These are phyloP conservation scores for Pichia sp. DNA, from an alignment of 1,139 yeast species.

Conservation along the genomic window DNA sequence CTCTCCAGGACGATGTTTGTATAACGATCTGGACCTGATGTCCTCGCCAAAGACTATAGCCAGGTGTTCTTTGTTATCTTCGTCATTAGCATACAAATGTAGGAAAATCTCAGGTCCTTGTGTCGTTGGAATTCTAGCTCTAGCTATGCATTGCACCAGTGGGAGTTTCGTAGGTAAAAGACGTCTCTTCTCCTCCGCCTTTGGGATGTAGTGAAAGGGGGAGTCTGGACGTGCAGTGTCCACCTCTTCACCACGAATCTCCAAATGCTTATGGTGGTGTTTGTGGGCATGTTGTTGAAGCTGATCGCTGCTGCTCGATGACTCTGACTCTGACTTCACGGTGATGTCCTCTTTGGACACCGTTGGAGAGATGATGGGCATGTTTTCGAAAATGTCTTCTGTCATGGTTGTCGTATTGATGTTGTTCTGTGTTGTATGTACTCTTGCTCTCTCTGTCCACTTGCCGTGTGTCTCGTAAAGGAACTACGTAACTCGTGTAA, in stretches of 20 bases:
- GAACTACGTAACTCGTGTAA: no score
- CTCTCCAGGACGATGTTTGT: slow-evolving; percentile 50
- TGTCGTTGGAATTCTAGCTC: slow-evolving; percentile 93
- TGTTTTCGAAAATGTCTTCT: slow-evolving; percentile 24
- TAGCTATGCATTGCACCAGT: slow-evolving; percentile 74
- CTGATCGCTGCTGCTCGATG: no score
- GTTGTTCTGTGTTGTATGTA: not conserved
- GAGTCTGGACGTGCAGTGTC: no score
- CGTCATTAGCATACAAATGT: slow-evolving; percentile 78
- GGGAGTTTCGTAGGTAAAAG: slow-evolving; percentile 45
- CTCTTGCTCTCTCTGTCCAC: no score
- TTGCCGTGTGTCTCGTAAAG: no score
- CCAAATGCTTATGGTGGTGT: no score
- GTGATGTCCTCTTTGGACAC: no score
- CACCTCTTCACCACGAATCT: no score
- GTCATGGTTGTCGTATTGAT: slow-evolving; percentile 1
- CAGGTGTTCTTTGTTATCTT: slow-evolving; percentile 88
- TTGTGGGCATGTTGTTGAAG: no score
- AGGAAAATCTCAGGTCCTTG: slow-evolving; percentile 88
- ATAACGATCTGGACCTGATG: slow-evolving; percentile 70
- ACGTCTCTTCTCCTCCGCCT: slow-evolving; percentile 25
- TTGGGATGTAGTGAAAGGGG: slow-evolving; percentile 8
- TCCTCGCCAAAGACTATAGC: slow-evolving; percentile 97
- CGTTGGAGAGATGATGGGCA: slow-evolving; percentile 29
- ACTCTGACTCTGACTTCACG: no score